Percentiles rank a stretch among this genome's conserved stretches.
Conservation (phyloP, 2,329 filamentous ascomycete species). For the Ophiostoma sp. region DNA sequence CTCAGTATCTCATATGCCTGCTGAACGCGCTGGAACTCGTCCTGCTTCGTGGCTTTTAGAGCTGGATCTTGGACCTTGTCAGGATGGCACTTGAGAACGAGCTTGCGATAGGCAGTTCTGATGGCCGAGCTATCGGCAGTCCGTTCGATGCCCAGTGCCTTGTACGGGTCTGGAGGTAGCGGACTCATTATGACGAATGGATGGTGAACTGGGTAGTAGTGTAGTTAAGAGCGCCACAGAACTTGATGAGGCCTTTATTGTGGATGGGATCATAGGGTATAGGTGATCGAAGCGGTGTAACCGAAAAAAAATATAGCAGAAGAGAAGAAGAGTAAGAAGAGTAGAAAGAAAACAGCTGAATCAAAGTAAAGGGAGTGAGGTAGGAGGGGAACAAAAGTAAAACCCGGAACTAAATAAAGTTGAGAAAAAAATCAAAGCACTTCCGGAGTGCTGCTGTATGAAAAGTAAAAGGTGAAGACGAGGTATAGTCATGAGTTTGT, state of each 20-base stretch:
- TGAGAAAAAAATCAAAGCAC: neutral
- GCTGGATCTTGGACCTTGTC: slow-evolving; percentile 81
- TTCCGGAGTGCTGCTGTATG: neutral
- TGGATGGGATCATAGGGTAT: neutral
- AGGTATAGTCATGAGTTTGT: neutral
- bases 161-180: slow-evolving; percentile 67
- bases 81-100: slow-evolving; percentile 82
- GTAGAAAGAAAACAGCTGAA: neutral
- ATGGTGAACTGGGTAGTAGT: neutral
- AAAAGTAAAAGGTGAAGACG: neutral
- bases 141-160: slow-evolving; percentile 65
- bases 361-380: neutral
- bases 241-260: neutral
- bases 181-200: neutral
- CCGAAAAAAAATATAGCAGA: neutral
- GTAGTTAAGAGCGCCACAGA: neutral
- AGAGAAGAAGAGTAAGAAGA: neutral
- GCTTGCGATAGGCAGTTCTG: slow-evolving; percentile 74
- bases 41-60: slow-evolving; percentile 70
- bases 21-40: slow-evolving; percentile 88
- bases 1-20: slow-evolving; percentile 87
- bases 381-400: neutral
- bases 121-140: slow-evolving; percentile 67
- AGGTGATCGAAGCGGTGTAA: neutral
- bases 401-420: neutral